Evolutionary conservation across 2,329 filamentous ascomycete species (phyloP).

Genomic region (Arthroderma sp.): DNA sequence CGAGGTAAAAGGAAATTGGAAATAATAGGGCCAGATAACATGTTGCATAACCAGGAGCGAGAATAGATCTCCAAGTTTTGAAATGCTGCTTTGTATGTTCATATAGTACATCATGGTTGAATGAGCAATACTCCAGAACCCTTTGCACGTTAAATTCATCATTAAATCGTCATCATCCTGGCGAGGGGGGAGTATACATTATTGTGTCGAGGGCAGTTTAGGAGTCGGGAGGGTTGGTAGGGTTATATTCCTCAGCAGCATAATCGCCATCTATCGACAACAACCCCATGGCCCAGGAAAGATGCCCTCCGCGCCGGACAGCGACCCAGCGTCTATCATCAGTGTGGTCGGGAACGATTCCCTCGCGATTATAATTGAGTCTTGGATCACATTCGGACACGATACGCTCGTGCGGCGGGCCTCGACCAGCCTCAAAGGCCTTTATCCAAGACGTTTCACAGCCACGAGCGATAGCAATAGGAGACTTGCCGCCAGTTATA

Average conservation of each 20-base stretch:
- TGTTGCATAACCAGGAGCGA: background rate
- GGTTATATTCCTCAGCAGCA: background rate
- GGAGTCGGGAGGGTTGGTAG: background rate
- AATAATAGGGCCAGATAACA: too few species aligned
- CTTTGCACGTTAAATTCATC: background rate
- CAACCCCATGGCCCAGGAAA: constrained; percentile 67
- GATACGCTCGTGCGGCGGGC: constrained; percentile 56
- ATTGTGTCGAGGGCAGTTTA: background rate
- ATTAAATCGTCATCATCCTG: background rate
- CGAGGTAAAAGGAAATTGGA: background rate
- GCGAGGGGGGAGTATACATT: background rate
- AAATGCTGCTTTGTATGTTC: background rate
- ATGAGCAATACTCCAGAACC: background rate
- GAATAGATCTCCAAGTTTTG: too few species aligned
- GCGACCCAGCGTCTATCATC: constrained; percentile 46
- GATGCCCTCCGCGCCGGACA: constrained; percentile 49
- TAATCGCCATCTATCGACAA: constrained; percentile 63
- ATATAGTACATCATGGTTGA: background rate
- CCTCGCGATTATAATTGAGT: constrained; percentile 14
- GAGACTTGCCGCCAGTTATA: constrained; percentile 78
- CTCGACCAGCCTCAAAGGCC: constrained; percentile 58
- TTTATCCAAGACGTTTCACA: constrained; percentile 78
- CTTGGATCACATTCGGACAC: constrained; percentile 5
- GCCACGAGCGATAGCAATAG: constrained; percentile 65
- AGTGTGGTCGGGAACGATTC: constrained; percentile 17